Evolutionary conservation across 2,329 filamentous ascomycete genomes (phyloP).

Genomic region (Keithomyces neogunnii): DNA sequence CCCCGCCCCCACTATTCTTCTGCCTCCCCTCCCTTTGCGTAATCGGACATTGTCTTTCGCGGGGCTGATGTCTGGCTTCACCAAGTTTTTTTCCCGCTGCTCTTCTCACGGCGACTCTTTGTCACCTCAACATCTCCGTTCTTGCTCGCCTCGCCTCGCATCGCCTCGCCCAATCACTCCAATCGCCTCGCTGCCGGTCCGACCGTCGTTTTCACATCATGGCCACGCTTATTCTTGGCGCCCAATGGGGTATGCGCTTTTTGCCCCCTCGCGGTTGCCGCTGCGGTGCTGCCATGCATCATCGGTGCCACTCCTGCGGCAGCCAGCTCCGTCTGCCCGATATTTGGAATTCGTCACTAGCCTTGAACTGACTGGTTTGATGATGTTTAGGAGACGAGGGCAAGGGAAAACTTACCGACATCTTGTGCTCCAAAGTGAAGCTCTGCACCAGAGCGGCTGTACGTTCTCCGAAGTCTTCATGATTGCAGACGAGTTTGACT

Average conservation of each 20-base stretch:
- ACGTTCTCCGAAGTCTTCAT: neutral
- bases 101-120: neutral
- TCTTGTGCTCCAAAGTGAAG: neutral
- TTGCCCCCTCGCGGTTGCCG: neutral
- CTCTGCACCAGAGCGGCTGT: neutral
- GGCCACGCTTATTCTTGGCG: neutral
- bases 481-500: neutral
- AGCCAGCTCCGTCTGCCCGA: neutral
- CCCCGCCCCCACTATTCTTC: no score
- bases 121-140: neutral
- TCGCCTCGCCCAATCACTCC: neutral
- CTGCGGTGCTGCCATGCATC: neutral
- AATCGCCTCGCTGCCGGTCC: neutral
- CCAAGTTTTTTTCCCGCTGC: neutral
- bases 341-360: neutral
- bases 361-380: neutral
- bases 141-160: neutral
- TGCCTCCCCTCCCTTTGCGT: no score
- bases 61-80: neutral
- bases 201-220: neutral
- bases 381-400: neutral
- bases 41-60: slow-evolving; percentile 1
- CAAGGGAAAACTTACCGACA: neutral
- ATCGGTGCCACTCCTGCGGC: neutral
- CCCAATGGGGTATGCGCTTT: neutral